Evolutionary conservation across 2,329 filamentous ascomycete species (phyloP).

Genomic region (Basipetospora chlamydospora): DNA sequence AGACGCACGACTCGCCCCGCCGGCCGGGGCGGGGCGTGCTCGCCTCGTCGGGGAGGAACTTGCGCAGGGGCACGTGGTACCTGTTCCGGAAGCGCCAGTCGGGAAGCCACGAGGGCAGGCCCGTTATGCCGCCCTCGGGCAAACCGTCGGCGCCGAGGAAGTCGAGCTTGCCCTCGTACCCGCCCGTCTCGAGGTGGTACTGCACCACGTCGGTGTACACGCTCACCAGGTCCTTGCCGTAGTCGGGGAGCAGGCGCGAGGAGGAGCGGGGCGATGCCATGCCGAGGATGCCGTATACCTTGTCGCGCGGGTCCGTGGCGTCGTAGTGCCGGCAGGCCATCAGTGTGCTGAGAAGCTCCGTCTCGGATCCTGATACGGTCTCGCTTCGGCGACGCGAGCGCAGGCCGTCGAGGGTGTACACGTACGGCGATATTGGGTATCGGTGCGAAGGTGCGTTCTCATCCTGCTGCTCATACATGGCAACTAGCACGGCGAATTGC

Average conservation of each 20-base stretch:
- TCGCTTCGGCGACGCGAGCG: constrained; percentile 5
- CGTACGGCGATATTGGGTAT: constrained; percentile 8
- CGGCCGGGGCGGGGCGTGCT: constrained; percentile 4
- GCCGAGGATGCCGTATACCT: constrained; percentile 13
- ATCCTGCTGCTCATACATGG: constrained; percentile 7
- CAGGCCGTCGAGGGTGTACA: constrained; percentile 8
- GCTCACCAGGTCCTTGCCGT: constrained; percentile 11
- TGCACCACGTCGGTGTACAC: constrained; percentile 12
- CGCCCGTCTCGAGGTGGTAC: constrained; percentile 7
- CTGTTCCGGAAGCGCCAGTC: constrained; percentile 9
- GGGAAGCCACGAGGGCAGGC: constrained; percentile 9
- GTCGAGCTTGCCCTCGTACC: constrained; percentile 8
- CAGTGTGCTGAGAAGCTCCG: constrained; percentile 7
- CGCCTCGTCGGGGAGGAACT: constrained; percentile 8
- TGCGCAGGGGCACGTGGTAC: constrained; percentile 9
- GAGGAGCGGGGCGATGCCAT: constrained; percentile 7
- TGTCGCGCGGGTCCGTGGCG: constrained; percentile 12
- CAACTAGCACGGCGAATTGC: constrained; percentile 8
- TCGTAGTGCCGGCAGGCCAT: constrained; percentile 9
- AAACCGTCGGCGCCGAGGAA: constrained; percentile 10
- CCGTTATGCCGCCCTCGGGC: constrained; percentile 11
- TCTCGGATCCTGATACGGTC: constrained; percentile 1
- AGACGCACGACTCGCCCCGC: constrained; percentile 2
- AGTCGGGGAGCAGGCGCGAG: constrained; percentile 8
- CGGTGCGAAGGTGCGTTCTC: constrained; percentile 9